A percentile compares a stretch with the other conserved stretches of the same genome.
phyloP scores from a whole-genome alignment of 176 grass and related monocot genomes.

The Triticum timopheevii region DNA sequence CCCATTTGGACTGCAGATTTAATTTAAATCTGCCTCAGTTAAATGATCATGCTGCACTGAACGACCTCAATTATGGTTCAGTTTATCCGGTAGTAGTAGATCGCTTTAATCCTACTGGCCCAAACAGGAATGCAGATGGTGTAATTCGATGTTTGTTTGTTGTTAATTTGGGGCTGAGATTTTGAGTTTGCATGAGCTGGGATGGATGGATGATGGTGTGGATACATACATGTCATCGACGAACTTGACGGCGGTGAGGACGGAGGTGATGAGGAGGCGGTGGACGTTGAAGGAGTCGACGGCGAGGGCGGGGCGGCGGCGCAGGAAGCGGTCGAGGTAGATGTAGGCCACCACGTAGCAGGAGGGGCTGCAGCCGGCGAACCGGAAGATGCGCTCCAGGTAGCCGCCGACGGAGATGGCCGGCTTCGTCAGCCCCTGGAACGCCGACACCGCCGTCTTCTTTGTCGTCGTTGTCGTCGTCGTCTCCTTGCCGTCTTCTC shows the following conservation, averaged over 20 bases:
- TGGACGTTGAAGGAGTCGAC: slow-evolving; percentile 99
- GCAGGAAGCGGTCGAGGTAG: slow-evolving; percentile 94
- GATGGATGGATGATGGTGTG: not conserved
- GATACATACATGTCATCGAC: slow-evolving; percentile 93
- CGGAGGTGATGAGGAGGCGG: slow-evolving; percentile 89
- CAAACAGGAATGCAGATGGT: not conserved
- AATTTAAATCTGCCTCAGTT: not conserved
- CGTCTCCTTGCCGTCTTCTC: not conserved
- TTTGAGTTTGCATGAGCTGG: not conserved
- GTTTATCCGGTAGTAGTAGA: not conserved
- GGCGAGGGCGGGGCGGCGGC: slow-evolving; percentile 59
- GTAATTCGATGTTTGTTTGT: not conserved
- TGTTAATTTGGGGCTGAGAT: not conserved
- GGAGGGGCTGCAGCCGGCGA: slow-evolving; percentile 82
- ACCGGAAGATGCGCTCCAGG: slow-evolving; percentile 97
- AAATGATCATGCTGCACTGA: slow-evolving; percentile 4
- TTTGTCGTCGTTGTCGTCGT: not conserved
- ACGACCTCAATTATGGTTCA: not conserved
- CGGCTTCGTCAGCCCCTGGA: slow-evolving; percentile 86
- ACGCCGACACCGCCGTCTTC: slow-evolving; percentile 43
- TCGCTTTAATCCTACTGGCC: not conserved
- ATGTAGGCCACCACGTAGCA: slow-evolving; percentile 96
- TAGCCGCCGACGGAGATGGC: slow-evolving; percentile 81
- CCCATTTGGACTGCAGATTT: not conserved
- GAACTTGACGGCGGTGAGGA: slow-evolving; percentile 98